Percentiles rank a stretch among this genome's conserved stretches.
phyloP scores from a whole-genome alignment of 495 filamentous ascomycete genomes.

The Podospora comata region DNA sequence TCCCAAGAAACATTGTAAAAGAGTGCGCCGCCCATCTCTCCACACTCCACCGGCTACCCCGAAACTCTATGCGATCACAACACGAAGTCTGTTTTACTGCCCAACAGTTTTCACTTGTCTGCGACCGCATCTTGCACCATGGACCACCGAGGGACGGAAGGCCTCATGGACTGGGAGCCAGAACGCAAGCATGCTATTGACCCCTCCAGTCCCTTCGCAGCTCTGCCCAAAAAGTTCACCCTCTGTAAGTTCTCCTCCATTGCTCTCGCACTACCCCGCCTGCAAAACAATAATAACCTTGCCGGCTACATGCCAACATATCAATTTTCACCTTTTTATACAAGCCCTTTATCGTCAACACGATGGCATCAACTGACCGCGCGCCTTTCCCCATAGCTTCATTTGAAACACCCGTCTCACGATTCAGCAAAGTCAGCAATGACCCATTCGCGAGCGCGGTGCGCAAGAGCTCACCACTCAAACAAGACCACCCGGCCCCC shows the following conservation, averaged over 20 bases:
- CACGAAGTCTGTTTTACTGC: neutral
- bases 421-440: constrained; percentile 14
- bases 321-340: neutral
- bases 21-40: neutral
- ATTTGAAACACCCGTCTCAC: constrained; percentile 32
- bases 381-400: constrained; percentile 15
- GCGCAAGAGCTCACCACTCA: constrained; percentile 26
- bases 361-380: constrained; percentile 16
- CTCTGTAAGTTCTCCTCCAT: constrained; percentile 23
- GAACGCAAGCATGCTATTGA: constrained; percentile 44
- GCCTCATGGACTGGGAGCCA: constrained; percentile 53
- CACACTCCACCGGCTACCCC: neutral
- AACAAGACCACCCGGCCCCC: constrained; percentile 37
- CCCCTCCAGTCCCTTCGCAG: constrained; percentile 45
- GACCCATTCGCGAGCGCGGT: constrained; percentile 36
- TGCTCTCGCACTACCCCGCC: neutral
- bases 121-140: constrained; percentile 22
- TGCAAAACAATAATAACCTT: neutral
- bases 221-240: constrained; percentile 30
- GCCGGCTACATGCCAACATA: neutral
- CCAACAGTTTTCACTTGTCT: neutral
- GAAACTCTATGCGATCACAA: neutral
- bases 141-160: constrained; percentile 44
- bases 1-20: neutral
- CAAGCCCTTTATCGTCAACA: neutral